Percentiles rank a stretch among this genome's conserved stretches.
Conservation (phyloP, 2,329 filamentous ascomycete genomes). For the Herpotrichia juniperi region DNA sequence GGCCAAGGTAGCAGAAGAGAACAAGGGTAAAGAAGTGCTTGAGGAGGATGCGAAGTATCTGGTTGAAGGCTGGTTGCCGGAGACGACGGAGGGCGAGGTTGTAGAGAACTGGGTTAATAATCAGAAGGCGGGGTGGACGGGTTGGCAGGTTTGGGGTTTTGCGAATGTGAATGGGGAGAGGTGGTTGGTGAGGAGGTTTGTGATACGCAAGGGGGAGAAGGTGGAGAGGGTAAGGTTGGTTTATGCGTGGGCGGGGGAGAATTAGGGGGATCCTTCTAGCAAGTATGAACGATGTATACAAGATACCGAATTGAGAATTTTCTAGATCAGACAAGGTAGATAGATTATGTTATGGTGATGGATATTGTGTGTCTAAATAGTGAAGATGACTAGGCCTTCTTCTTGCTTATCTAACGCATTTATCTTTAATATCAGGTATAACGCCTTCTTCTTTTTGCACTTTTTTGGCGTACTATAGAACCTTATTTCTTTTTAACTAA, state of each 20-base stretch:
- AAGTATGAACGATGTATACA: too few species aligned
- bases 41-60: background rate
- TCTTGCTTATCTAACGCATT: too few species aligned
- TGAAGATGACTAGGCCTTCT: too few species aligned
- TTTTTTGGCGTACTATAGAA: too few species aligned
- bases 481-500: too few species aligned
- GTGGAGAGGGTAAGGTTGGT: conserved; percentile 35
- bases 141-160: conserved; percentile 36
- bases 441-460: too few species aligned
- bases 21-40: conserved; percentile 21
- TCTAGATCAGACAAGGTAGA: too few species aligned
- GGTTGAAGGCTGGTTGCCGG: conserved; percentile 38
- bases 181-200: conserved; percentile 37
- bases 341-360: too few species aligned
- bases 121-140: conserved; percentile 43
- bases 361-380: too few species aligned
- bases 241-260: conserved; percentile 41
- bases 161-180: conserved; percentile 27
- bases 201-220: conserved; percentile 40
- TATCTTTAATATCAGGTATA: too few species aligned
- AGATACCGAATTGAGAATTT: too few species aligned
- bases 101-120: conserved; percentile 44
- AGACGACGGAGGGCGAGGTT: conserved; percentile 36
- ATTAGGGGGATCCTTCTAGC: conserved; percentile 18
- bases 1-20: conserved; percentile 26